phyloP scores from a whole-genome alignment of 73 alveolate genomes.

The Paramecium sonneborni region DNA sequence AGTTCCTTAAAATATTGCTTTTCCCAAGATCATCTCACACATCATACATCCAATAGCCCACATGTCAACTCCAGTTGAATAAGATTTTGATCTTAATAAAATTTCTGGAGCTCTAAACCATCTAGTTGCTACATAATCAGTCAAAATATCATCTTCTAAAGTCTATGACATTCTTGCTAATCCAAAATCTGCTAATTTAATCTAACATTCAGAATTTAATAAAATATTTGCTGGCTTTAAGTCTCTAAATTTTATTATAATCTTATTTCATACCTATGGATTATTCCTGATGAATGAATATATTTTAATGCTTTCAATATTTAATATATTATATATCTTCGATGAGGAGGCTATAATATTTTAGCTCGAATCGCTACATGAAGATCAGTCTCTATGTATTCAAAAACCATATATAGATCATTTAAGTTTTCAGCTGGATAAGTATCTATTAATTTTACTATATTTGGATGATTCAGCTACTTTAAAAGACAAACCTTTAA shows the following conservation, averaged over 20 bases:
- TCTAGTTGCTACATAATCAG: slow-evolving; percentile 89
- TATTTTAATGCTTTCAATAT: slow-evolving; percentile 77
- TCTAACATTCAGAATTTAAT: slow-evolving; percentile 82
- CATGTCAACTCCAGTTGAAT: slow-evolving; percentile 81
- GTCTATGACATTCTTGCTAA: slow-evolving; percentile 73
- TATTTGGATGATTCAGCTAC: slow-evolving; percentile 81
- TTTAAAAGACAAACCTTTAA: slow-evolving; percentile 81
- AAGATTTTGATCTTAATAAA: slow-evolving; percentile 68
- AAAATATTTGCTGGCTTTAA: slow-evolving; percentile 85
- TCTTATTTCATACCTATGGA: slow-evolving; percentile 63
- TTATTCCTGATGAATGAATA: slow-evolving; percentile 79
- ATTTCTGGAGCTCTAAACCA: slow-evolving; percentile 94
- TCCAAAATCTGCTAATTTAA: slow-evolving; percentile 90
- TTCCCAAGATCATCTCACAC: slow-evolving; percentile 80
- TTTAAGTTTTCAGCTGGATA: slow-evolving; percentile 77
- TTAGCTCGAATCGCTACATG: slow-evolving; percentile 79
- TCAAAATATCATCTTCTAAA: slow-evolving; percentile 58
- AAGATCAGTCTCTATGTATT: slow-evolving; percentile 85
- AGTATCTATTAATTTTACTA: slow-evolving; percentile 70
- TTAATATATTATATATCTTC: slow-evolving; percentile 71
- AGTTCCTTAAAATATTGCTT: slow-evolving; percentile 82
- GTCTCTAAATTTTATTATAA: slow-evolving; percentile 68
- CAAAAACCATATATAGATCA: slow-evolving; percentile 77
- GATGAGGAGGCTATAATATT: slow-evolving; percentile 74
- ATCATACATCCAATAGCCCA: slow-evolving; percentile 89